Evolutionary conservation across 257 asterid species (phyloP).

Genomic region (Primulina eburnea): DNA sequence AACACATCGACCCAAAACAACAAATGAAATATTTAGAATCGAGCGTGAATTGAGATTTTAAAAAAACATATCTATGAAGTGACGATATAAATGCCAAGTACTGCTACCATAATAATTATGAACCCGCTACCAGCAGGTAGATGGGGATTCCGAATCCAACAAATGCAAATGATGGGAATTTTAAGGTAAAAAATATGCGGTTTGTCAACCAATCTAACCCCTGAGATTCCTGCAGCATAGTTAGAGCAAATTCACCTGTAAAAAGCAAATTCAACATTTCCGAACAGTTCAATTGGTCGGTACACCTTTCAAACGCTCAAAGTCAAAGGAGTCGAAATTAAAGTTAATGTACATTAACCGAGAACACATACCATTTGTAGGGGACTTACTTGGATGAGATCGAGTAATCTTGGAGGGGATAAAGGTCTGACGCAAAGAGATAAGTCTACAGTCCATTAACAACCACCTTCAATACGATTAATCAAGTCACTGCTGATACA

Average conservation of each 20-base stretch:
- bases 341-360: neutral
- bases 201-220: neutral
- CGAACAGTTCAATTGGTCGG: neutral
- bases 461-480: constrained; percentile 33
- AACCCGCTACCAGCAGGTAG: neutral
- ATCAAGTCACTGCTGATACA: neutral
- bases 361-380: neutral
- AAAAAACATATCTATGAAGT: neutral
- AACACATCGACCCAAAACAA: no score
- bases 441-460: constrained; percentile 69
- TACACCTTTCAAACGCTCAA: neutral
- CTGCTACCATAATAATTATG: neutral
- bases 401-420: constrained; percentile 26
- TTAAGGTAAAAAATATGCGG: neutral
- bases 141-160: no score
- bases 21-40: no score
- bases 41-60: neutral
- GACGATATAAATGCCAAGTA: neutral
- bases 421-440: constrained; percentile 47
- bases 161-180: no score
- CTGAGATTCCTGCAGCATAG: neutral
- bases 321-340: neutral
- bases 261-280: constrained; percentile 8
- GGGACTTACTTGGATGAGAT: constrained; percentile 38
- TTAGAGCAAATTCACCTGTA: neutral